Evolutionary conservation across 2,329 filamentous ascomycete genomes (phyloP).

Genomic region (Amauroascus niger): DNA sequence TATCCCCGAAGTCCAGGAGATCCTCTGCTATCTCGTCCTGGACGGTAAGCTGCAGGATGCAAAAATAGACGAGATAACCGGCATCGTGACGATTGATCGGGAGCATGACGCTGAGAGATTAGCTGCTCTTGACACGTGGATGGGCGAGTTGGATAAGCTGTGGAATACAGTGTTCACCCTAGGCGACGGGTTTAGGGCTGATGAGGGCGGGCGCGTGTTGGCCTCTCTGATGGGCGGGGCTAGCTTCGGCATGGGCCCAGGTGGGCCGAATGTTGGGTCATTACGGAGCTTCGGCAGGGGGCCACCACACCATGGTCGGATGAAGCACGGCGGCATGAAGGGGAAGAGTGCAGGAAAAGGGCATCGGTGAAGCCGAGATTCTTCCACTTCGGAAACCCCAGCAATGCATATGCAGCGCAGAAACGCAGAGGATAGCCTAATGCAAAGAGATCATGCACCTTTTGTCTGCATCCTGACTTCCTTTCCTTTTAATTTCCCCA

Average conservation of each 20-base stretch:
- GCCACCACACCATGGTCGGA: not conserved
- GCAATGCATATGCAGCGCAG: not conserved
- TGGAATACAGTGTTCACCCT: conserved; percentile 67
- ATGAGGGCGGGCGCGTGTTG: conserved; percentile 29
- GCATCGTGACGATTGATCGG: conserved; percentile 71
- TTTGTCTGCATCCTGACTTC: not conserved
- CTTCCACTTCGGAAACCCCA: not conserved
- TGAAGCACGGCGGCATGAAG: conserved; percentile 1
- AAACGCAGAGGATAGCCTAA: not conserved
- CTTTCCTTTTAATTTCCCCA: not conserved
- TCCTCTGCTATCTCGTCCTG: conserved; percentile 87
- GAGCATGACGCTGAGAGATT: conserved; percentile 61
- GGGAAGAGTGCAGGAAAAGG: not conserved
- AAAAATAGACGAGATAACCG: conserved; percentile 79
- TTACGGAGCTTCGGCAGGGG: not conserved
- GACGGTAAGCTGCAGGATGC: conserved; percentile 70
- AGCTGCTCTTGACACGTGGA: conserved; percentile 63
- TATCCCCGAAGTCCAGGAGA: conserved; percentile 80
- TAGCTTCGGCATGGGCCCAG: conserved; percentile 27
- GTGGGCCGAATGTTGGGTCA: conserved; percentile 18
- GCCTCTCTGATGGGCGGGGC: conserved; percentile 17
- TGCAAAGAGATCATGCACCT: not conserved
- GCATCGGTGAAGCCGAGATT: not conserved
- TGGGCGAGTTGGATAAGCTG: conserved; percentile 56
- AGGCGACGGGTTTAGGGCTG: conserved; percentile 54